phyloP scores from a whole-genome alignment of 768 basidiomycete species.

The Russula earlei region DNA sequence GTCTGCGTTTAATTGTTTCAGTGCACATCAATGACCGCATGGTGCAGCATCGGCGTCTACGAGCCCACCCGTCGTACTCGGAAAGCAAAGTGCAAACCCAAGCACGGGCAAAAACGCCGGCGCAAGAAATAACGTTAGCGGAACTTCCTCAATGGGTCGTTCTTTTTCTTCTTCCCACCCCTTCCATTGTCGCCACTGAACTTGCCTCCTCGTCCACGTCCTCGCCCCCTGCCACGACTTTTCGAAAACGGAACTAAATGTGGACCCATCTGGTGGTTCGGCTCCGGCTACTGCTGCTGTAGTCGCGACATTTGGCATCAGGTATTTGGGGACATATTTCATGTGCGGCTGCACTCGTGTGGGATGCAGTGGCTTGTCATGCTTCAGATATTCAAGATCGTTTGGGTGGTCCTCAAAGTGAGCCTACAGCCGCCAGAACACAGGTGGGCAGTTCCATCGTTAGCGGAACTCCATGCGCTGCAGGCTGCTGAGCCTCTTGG shows the following conservation, averaged over 20 bases:
- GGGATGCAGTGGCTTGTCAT: slow-evolving; percentile 91
- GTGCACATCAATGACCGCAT: neutral
- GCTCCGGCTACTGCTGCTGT: slow-evolving; percentile 24
- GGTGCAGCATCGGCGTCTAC: neutral
- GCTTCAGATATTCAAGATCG: slow-evolving; percentile 84
- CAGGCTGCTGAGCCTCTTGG: neutral
- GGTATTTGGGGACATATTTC: slow-evolving; percentile 91
- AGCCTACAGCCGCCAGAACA: slow-evolving; percentile 43
- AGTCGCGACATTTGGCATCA: slow-evolving; percentile 73
- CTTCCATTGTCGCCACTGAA: slow-evolving; percentile 30
- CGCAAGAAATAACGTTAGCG: slow-evolving; percentile 2
- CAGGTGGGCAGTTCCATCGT: neutral
- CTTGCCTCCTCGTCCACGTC: slow-evolving; percentile 38
- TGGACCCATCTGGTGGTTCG: slow-evolving; percentile 26
- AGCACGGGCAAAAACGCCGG: neutral
- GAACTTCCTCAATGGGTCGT: slow-evolving; percentile 78
- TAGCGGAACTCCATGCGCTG: neutral
- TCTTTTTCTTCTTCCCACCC: slow-evolving; percentile 48
- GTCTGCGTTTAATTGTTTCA: neutral
- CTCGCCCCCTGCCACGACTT: slow-evolving; percentile 43
- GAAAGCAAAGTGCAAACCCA: neutral
- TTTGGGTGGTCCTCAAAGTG: slow-evolving; percentile 97
- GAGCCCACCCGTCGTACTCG: neutral
- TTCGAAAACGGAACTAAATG: slow-evolving; percentile 75
- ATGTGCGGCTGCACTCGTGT: slow-evolving; percentile 86